phyloP scores from a whole-genome alignment of 176 grass and related monocot species.

The Alopecurus myosuroides region DNA sequence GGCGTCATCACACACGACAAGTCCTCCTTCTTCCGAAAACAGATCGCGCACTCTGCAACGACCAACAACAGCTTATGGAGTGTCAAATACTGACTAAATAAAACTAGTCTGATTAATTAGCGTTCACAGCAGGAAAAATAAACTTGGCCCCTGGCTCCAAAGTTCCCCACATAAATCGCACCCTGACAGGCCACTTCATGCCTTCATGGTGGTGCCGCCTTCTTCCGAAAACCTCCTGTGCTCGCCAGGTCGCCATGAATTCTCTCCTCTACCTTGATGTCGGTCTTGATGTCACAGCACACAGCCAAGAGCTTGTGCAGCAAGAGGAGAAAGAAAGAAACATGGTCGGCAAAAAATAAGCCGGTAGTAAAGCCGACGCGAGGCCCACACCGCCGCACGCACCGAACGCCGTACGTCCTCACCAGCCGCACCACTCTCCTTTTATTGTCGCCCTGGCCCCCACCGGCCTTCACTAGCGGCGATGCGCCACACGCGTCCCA shows the following conservation, averaged over 20 bases:
- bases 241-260: neutral
- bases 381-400: neutral
- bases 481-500: neutral
- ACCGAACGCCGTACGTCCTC: neutral
- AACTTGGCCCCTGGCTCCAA: no score
- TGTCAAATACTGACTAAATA: no score
- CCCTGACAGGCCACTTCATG: neutral
- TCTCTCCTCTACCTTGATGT: neutral
- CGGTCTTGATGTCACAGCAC: neutral
- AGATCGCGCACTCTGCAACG: no score
- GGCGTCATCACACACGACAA: no score
- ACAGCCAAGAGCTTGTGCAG: neutral
- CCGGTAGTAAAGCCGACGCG: neutral
- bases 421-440: neutral
- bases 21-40: no score
- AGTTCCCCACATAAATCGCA: neutral
- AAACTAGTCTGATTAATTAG: no score
- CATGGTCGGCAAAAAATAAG: neutral
- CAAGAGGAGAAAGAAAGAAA: neutral
- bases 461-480: neutral
- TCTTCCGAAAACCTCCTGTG: no score
- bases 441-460: neutral
- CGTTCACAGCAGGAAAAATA: no score
- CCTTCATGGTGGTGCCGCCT: no score
- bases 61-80: no score